Evolutionary conservation across 306 rosid species (phyloP), one percentile per base, ranked within the genome.

Genomic region (Begonia loranthoides): DNA sequence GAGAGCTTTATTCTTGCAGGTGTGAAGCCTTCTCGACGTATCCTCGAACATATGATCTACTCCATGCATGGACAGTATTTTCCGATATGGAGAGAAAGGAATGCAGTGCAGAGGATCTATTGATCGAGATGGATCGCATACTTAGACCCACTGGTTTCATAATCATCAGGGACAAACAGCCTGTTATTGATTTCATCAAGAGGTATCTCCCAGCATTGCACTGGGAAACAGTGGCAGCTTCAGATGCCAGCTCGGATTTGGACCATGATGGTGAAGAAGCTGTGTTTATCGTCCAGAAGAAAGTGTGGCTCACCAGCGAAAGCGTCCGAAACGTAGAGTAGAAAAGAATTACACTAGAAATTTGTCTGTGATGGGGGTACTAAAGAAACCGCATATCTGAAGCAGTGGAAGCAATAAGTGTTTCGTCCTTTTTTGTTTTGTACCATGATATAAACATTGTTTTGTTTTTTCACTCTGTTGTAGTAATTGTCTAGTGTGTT

Each of bases 21-120:
- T 87, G 92, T 56, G 94, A 90, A 74, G 82, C 92, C 59, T 86
- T 68, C 65, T 92, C 96, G 39, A 86, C 94, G n/a, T 86, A 90
- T 67, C 99, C 99, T 14, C 78, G 95, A 22, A 90, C 95, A 2
- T 90, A 78, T 10, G 96, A 92, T 66, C 65, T 92, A 51, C 96
- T 83, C 52, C 96, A 92, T 46, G 96, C 93, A 55, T 80, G 84
- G 87, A 78, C 71, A 0, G 69, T 92, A 54, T 79, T 86, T 64
- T 92, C 96, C 16, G 87, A 92, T 73, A 41, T 80, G 11, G 79
- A 72, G 65, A 83, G 71, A 73, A 80, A 73, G 57, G 84, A 70
- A 46, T 92, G 96, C 50, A 80, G 93, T 19, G 66, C 51, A 0
- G 87, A 78, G 77, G 96, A 92, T 69, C 74, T 86, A 21, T 63